phyloP scores from a whole-genome alignment of 2,329 filamentous ascomycete genomes.

The Pestalotiopsis sp. region DNA sequence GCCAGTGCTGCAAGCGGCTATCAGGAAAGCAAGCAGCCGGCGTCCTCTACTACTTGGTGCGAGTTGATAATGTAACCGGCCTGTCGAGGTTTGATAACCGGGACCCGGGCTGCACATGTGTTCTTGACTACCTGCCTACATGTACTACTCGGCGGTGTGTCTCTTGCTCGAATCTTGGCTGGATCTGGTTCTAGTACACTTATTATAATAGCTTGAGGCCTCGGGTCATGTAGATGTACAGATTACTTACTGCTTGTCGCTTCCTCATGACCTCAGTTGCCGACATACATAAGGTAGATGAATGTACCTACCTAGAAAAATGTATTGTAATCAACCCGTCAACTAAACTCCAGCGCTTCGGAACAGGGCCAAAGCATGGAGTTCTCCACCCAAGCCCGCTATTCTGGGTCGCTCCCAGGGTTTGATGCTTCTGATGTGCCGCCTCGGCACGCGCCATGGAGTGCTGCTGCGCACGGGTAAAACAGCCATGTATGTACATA shows the following conservation, averaged over 20 bases:
- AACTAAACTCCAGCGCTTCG: not conserved
- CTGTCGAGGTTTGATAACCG: too few relatives aligned
- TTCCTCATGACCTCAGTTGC: too few relatives aligned
- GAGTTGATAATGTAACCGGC: not conserved
- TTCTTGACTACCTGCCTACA: too few relatives aligned
- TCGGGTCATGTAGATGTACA: too few relatives aligned
- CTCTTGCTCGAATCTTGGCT: too few relatives aligned
- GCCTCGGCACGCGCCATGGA: not conserved
- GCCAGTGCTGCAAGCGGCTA: constrained; percentile 6
- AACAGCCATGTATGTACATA: not conserved
- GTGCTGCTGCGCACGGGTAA: not conserved
- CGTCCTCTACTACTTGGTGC: not conserved
- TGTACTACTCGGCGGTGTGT: too few relatives aligned
- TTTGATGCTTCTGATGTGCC: not conserved
- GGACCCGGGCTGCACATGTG: too few relatives aligned
- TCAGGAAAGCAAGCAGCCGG: constrained; percentile 9
- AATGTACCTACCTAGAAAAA: too few relatives aligned
- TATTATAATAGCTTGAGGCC: too few relatives aligned
- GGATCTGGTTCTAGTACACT: too few relatives aligned
- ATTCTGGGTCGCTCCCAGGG: not conserved
- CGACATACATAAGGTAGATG: too few relatives aligned
- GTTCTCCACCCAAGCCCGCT: not conserved
- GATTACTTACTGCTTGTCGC: too few relatives aligned
- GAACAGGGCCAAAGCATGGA: not conserved
- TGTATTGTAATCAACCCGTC: not conserved